Evolutionary conservation across 2,329 filamentous ascomycete species (phyloP).

Genomic region (Scedosporium boydii): DNA sequence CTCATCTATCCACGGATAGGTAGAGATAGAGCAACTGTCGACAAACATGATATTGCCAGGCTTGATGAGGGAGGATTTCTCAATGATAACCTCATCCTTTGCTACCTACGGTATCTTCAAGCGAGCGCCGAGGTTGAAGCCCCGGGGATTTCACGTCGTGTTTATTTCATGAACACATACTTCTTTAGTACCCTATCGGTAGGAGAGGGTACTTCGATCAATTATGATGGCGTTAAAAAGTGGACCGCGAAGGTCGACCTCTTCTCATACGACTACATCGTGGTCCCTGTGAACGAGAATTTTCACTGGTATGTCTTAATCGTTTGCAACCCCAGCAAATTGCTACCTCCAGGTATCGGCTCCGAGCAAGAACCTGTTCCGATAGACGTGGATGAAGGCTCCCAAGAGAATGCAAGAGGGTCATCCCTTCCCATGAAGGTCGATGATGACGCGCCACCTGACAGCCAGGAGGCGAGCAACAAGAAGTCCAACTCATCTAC

Average conservation of each 20-base stretch:
- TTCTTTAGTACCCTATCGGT: slow-evolving; percentile 75
- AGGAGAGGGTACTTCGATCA: slow-evolving; percentile 43
- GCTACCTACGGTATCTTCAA: slow-evolving; percentile 72
- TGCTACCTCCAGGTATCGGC: slow-evolving; percentile 28
- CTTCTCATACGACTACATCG: slow-evolving; percentile 76
- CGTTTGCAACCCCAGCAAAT: slow-evolving; percentile 74
- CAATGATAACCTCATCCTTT: slow-evolving; percentile 87
- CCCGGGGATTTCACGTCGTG: slow-evolving; percentile 48
- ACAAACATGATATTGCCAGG: slow-evolving; percentile 62
- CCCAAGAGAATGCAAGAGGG: neutral
- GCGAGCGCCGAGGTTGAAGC: slow-evolving; percentile 43
- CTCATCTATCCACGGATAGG: slow-evolving; percentile 52
- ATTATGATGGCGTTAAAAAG: slow-evolving; percentile 73
- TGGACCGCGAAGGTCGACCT: slow-evolving; percentile 86
- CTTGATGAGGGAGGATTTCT: slow-evolving; percentile 79
- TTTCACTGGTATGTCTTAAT: slow-evolving; percentile 92
- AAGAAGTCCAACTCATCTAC: neutral
- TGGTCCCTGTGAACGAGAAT: slow-evolving; percentile 84
- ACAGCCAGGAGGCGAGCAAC: slow-evolving; percentile 4
- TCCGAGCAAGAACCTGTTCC: slow-evolving; percentile 7
- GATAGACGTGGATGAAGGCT: neutral
- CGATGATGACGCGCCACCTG: neutral
- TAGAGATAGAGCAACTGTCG: slow-evolving; percentile 54
- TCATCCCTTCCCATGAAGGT: neutral
- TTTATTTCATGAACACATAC: slow-evolving; percentile 89